phyloP scores from a whole-genome alignment of 2,329 filamentous ascomycete genomes.

The Cladorrhinum sp. region DNA sequence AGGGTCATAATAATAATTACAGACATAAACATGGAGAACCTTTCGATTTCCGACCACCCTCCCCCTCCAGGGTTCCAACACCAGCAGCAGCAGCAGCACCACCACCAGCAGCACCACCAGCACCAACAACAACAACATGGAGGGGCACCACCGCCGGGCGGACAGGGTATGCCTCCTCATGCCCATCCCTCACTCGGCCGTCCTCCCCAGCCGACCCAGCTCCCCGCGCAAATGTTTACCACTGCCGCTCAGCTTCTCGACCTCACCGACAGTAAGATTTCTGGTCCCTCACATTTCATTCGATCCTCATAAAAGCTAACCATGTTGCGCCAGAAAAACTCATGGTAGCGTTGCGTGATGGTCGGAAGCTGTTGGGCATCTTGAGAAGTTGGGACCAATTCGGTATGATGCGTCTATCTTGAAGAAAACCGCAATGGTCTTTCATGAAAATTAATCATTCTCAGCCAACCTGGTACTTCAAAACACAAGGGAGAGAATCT shows the following conservation, averaged over 20 bases:
- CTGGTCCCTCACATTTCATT: neutral
- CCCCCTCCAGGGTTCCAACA: conserved; percentile 16
- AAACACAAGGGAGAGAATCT: conserved; percentile 86
- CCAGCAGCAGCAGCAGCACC: conserved; percentile 13
- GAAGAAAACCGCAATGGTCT: neutral
- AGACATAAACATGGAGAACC: conserved; percentile 31
- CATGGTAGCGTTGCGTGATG: conserved; percentile 85
- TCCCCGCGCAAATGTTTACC: conserved; percentile 96
- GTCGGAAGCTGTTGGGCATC: conserved; percentile 89
- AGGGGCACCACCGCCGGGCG: conserved; percentile 7
- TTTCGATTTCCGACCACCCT: conserved; percentile 31
- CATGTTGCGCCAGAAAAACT: conserved; percentile 71
- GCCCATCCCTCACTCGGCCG: conserved; percentile 25
- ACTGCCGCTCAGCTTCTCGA: conserved; percentile 94
- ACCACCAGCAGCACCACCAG: conserved; percentile 14
- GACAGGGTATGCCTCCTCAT: conserved; percentile 19
- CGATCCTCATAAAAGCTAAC: neutral
- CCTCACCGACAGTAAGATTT: conserved; percentile 85
- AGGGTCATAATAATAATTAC: conserved; percentile 9
- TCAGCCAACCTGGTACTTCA: conserved; percentile 92
- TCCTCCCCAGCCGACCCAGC: conserved; percentile 53
- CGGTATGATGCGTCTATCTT: conserved; percentile 56
- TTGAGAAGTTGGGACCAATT: conserved; percentile 97
- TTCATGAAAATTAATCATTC: conserved; percentile 15
- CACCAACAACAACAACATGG: conserved; percentile 14